phyloP scores from a whole-genome alignment of 305 asterid genomes.

The Rubia peregrina region DNA sequence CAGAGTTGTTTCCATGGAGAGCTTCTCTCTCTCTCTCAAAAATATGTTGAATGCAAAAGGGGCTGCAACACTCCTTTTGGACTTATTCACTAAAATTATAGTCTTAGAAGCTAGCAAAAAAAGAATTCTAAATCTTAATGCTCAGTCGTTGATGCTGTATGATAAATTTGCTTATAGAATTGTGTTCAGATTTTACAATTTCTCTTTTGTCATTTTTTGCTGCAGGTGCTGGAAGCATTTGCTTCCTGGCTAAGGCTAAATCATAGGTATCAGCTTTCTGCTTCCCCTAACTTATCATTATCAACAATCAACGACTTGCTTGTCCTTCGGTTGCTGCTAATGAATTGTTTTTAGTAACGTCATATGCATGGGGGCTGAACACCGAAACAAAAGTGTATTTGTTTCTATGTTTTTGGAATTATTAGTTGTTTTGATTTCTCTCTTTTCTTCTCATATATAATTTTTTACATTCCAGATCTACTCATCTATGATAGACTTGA shows the following conservation, averaged over 20 bases:
- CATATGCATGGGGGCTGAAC: not conserved
- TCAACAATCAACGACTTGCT: not conserved
- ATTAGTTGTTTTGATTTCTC: not conserved
- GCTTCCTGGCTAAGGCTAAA: slow-evolving; percentile 97
- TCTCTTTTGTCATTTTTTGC: slow-evolving; percentile 10
- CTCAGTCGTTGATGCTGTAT: not conserved
- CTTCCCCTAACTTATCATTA: not conserved
- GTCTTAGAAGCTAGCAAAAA: not conserved
- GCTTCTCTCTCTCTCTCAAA: not conserved
- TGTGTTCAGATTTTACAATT: not conserved
- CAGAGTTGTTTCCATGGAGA: not conserved
- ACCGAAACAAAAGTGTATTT: not conserved
- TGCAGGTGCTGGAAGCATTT: slow-evolving; percentile 95
- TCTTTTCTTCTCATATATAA: not conserved
- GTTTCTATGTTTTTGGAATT: not conserved
- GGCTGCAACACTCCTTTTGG: not conserved
- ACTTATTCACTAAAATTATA: not conserved
- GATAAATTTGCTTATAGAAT: not conserved
- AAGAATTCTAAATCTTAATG: not conserved
- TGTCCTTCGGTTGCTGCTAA: slow-evolving; percentile 1
- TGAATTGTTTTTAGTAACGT: not conserved
- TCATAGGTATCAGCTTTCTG: slow-evolving; percentile 61
- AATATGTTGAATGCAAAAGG: not conserved
- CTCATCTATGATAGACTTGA: not conserved
- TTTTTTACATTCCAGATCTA: not conserved